Evolutionary conservation across 2,329 filamentous ascomycete species (phyloP).

Genomic region (Trichophyton verrucosum): DNA sequence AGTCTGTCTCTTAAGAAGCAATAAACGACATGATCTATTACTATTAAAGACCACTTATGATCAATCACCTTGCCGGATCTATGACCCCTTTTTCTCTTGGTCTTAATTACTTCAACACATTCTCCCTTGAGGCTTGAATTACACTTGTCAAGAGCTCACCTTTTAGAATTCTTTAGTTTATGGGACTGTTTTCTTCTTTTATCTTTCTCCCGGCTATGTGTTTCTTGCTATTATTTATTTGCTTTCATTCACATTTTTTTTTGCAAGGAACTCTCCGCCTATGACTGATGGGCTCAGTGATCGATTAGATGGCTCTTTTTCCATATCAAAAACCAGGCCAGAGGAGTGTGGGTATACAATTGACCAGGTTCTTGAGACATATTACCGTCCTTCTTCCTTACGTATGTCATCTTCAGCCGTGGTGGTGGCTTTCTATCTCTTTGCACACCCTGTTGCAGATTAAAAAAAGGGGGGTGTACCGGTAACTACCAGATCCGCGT

Average conservation of each 20-base stretch:
- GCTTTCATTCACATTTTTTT: not conserved
- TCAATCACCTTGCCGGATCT: conserved; percentile 1
- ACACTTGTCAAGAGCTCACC: not conserved
- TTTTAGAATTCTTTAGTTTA: conserved; percentile 4
- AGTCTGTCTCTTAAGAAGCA: not conserved
- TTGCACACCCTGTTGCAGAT: too few relatives aligned
- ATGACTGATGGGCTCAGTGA: not conserved
- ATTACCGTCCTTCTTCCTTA: not conserved
- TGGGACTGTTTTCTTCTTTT: not conserved
- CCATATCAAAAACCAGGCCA: not conserved
- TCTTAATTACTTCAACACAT: not conserved
- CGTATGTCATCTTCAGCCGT: not conserved
- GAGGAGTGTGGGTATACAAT: not conserved
- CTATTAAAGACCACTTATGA: conserved; percentile 1
- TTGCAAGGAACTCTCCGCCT: not conserved
- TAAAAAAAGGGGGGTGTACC: too few relatives aligned
- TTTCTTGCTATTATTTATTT: not conserved
- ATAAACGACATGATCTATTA: not conserved
- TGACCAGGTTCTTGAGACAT: not conserved
- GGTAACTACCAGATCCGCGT: not conserved
- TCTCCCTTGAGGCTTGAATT: not conserved
- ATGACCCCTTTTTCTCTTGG: not conserved
- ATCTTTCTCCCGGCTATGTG: not conserved
- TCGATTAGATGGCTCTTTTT: not conserved
- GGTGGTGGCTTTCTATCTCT: not conserved